Percentiles rank a stretch among this genome's conserved stretches.
These are phyloP conservation scores for Hyphopichia wangnamkhiaoensis DNA, from an alignment of 1,139 yeast species.

Conservation along the genomic window DNA sequence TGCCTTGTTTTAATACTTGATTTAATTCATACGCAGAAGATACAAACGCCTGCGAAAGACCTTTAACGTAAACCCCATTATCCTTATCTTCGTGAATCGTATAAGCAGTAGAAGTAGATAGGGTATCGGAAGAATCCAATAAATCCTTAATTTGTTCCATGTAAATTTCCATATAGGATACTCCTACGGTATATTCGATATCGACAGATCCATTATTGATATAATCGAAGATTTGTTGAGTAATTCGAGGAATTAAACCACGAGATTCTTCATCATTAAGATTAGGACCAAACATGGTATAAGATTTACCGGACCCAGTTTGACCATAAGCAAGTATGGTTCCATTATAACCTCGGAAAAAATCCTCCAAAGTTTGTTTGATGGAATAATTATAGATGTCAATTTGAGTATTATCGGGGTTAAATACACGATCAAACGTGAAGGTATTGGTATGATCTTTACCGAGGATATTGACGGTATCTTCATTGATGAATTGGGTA, in stretches of 20 bases:
- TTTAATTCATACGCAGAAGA: slow-evolving; percentile 60
- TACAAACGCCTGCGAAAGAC: slow-evolving; percentile 63
- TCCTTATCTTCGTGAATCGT: slow-evolving; percentile 67
- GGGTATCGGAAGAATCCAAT: slow-evolving; percentile 24
- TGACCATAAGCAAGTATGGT: slow-evolving; percentile 88
- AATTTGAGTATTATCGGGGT: slow-evolving; percentile 48
- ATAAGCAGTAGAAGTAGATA: slow-evolving; percentile 20
- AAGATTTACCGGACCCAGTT: slow-evolving; percentile 85
- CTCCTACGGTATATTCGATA: slow-evolving; percentile 66
- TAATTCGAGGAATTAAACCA: slow-evolving; percentile 77
- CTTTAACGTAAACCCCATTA: slow-evolving; percentile 71
- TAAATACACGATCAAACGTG: slow-evolving; percentile 70
- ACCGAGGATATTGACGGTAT: slow-evolving; percentile 29
- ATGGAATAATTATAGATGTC: slow-evolving; percentile 66
- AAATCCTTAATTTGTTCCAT: slow-evolving; percentile 77
- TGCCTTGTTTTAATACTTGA: slow-evolving; percentile 57
- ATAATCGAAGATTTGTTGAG: slow-evolving; percentile 61
- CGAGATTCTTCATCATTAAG: slow-evolving; percentile 33
- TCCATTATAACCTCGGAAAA: slow-evolving; percentile 80
- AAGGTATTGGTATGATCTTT: slow-evolving; percentile 42
- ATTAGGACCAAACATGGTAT: slow-evolving; percentile 76
- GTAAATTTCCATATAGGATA: slow-evolving; percentile 80
- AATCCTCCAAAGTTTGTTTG: slow-evolving; percentile 60
- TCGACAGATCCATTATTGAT: slow-evolving; percentile 55
- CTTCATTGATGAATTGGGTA: slow-evolving; percentile 27